Evolutionary conservation across 1,139 yeast genomes (phyloP).

Genomic region (Suhomyces coccinellae): DNA sequence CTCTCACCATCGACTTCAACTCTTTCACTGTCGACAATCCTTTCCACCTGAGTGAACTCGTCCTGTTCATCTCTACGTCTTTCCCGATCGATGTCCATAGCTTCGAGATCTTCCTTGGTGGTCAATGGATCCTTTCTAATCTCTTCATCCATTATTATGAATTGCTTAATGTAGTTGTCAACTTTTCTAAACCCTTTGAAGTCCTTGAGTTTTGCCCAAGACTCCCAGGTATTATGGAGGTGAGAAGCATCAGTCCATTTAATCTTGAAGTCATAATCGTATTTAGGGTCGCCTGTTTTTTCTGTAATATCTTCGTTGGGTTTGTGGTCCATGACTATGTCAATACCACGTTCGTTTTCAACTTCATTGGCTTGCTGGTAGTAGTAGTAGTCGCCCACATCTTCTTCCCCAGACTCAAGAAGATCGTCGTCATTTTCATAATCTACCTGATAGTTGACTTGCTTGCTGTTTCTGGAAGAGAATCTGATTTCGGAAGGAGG

Average conservation of each 20-base stretch:
- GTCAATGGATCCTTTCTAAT: slow-evolving; percentile 76
- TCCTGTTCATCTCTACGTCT: slow-evolving; percentile 79
- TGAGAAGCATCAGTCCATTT: slow-evolving; percentile 92
- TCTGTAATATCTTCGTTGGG: slow-evolving; percentile 37
- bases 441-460: slow-evolving; percentile 77
- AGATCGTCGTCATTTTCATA: slow-evolving; percentile 65
- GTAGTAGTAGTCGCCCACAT: slow-evolving; percentile 41
- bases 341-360: slow-evolving; percentile 49
- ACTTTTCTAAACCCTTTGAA: slow-evolving; percentile 79
- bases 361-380: slow-evolving; percentile 33
- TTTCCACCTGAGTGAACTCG: slow-evolving; percentile 83
- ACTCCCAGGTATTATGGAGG: slow-evolving; percentile 94
- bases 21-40: slow-evolving; percentile 87
- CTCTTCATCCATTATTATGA: slow-evolving; percentile 69
- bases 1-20: slow-evolving; percentile 60
- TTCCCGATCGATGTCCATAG: slow-evolving; percentile 89
- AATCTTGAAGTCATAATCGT: slow-evolving; percentile 62
- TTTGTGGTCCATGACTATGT: slow-evolving; percentile 56
- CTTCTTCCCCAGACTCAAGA: slow-evolving; percentile 48
- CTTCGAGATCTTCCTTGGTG: slow-evolving; percentile 87
- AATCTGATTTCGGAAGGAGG: slow-evolving; percentile 58
- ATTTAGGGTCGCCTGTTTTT: slow-evolving; percentile 54
- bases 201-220: slow-evolving; percentile 55
- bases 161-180: slow-evolving; percentile 86
- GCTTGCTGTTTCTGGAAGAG: slow-evolving; percentile 67